Base-by-base conservation (phyloP, 1,139 yeast genomes). In the Magnusiomyces ingens region DNA sequence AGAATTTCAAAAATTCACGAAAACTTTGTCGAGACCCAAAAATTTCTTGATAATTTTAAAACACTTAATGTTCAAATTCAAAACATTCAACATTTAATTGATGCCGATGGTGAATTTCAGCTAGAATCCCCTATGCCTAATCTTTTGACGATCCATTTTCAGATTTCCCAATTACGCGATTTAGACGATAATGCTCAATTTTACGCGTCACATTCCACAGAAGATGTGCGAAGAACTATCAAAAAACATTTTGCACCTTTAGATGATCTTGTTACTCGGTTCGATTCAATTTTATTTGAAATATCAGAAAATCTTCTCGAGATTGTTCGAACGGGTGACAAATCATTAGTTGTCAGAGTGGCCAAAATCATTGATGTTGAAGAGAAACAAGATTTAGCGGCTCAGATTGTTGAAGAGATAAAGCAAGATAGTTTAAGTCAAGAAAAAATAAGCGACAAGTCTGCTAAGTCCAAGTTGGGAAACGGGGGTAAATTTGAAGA, bases 351-450 rank as follows among this genome's bases (percentile, higher is more conserved):
- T 1, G 84, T 82, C 47, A 80, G 93, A 54, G 68, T 87, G 49
- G 81, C 90, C 42, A 85, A 87, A 60, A 79, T 94, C 32, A 75
- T 94, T 45, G 95, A 90, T 58, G 77, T 74, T 59, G 99, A 94
- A 67, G 86, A 85, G 59, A 75, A 78, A 43, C 90, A 86, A 62
- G 99, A 93, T 63, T 67, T 82, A 57, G 82, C 83, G 60, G 74
- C 82, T 36, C 66, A 72, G 10, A 72, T 85, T n/a, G 71, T 79
- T 56, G 68, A 74, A 45, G 75, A 75, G 50, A 72, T 83, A 48
- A 66, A 72, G 37, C 66, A 48, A 43, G 52, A 57, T 18, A 48
- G 52, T 21, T 35, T 36, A 5, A 40, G 21, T 4, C 43, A 18
- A 15, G 43, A 40, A n/a, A n/a, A n/a, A n/a, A 17, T 5, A n/a